Evolutionary conservation across 352 stramenopile genomes (phyloP), one percentile per base, ranked within the genome.

Genomic region (Pythium diclinum): DNA sequence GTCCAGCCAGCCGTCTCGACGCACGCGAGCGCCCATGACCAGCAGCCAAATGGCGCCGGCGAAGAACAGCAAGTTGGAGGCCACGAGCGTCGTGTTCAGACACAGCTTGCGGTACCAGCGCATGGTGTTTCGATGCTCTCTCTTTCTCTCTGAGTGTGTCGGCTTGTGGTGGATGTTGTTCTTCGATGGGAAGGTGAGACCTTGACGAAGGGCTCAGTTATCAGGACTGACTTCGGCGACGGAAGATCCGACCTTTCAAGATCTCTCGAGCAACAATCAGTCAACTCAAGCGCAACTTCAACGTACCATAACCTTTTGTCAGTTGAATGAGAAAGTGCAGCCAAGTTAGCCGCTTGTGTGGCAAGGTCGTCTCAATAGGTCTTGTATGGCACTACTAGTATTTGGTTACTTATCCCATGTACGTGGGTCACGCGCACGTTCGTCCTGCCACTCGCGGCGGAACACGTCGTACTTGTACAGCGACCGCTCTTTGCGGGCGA

Each of bases 401-500:
- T 28, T 51, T 32, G n/a, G 30, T 56, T 71, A 74, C 46, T 71
- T 63, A 19, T 87, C 71, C 75, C 81, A 92, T 11, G 78, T 86
- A 46, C 69, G 78, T 52, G 75, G 66, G 46, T 85, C 72, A 9
- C 81, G 75, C 46, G 84, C 84, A 44, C 66, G 71, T 69, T 92
- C 84, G 53, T 93, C 84, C 63, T 87, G 69, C 84, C 80, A 93
- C 54, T 83, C 71, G 46, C 73, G 75, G 11, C 84, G 84, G 49
- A 93, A 92, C 14, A 82, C 81, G 61, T 95, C 86, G 63, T 87
- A 93, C 48, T 82, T 79, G 54, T 87, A 91, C 61, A 95, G 64
- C 19, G 75, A 74, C 21, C 63, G 73, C 68, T 92, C 86, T 14
- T 73, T 75, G 4, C 83, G 73, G 4, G 81, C 76, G 48, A 93